Base-by-base conservation (phyloP, 352 stramenopile species). In the Pythium guiyangense region DNA sequence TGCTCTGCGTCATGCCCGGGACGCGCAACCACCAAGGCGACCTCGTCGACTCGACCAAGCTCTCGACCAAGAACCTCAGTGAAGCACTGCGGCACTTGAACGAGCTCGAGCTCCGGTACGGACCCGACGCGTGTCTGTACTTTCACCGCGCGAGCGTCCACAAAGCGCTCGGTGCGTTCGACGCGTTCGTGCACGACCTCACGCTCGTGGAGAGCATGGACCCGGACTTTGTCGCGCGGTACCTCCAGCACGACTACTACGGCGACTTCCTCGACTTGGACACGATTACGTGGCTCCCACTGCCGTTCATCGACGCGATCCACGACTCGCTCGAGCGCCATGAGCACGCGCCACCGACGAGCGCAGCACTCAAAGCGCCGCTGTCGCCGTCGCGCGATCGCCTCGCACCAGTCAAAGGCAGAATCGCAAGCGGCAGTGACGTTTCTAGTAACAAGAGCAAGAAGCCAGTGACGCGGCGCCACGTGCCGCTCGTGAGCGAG, bases 231-330 rank as follows among this genome's bases (percentile, higher is more conserved):
- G 34, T 88, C 9, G 59, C 48, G 6, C 44, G 52, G 17, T 88
- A 88, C 52, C 42, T 73, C 4, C 52, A 64, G 44, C 53, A 52
- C 9, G 72, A 80, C 2, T 66, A 44, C 27, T 62, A 68, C 3
- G 72, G 74, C 1, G 77, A 88, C 44, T 86, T 84, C 54, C 52
- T 88, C 4, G 74, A 88, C 29, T 34, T 79, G 15, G 73, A 88
- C 27, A 86, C 73, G 8, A 74, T 88, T 49, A 70, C 73, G 26
- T 88, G 77, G 74, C 62, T 86, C n/a, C 74, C 77, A 3, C 48
- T 69, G 9, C 62, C 58, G 8, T 64, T 86, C 17, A 51, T 88
- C 1, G 62, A 79, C 17, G 62, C 62, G 1, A 58, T 84, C 6
- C 66, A 80, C 50, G 43, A 57, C 26, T 67, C 75, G 0, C 53